Evolutionary conservation across 176 grass and related monocot genomes (phyloP).

Genomic region (Elaeis guineensis): DNA sequence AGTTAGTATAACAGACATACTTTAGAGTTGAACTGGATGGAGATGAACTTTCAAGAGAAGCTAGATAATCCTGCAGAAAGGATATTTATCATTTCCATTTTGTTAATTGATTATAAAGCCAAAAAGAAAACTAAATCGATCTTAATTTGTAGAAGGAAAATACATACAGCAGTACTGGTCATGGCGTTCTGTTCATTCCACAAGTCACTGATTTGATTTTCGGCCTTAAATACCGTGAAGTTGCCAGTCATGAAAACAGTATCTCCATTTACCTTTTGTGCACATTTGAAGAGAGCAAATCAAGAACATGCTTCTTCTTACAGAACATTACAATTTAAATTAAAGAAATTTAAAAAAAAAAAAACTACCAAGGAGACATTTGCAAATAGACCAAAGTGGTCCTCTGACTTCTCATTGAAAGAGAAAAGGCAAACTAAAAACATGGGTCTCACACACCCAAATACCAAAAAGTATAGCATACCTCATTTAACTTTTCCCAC

Average conservation of each 20-base stretch:
- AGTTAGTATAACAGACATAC: conserved; percentile 36
- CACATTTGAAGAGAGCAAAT: conserved; percentile 10
- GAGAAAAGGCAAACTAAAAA: neutral
- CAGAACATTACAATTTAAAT: neutral
- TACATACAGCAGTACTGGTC: conserved; percentile 80
- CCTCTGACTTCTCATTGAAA: neutral
- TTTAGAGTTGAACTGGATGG: conserved; percentile 45
- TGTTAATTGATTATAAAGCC: neutral
- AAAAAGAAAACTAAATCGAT: conserved; percentile 2
- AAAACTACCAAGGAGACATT: neutral
- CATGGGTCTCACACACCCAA: neutral
- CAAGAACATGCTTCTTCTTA: too few species aligned
- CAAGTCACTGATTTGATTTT: conserved; percentile 64
- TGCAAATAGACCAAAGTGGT: too few species aligned
- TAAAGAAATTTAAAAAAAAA: conserved; percentile 4
- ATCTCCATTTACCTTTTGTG: conserved; percentile 84
- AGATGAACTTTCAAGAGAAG: conserved; percentile 51
- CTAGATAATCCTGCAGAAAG: conserved; percentile 64
- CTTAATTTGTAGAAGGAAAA: conserved; percentile 16
- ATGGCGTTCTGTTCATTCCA: conserved; percentile 93
- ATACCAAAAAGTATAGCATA: conserved; percentile 20
- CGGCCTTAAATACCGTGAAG: conserved; percentile 77
- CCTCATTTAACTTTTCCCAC: conserved; percentile 97
- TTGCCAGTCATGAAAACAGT: conserved; percentile 86
- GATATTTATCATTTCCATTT: neutral